These are phyloP conservation scores for Pseudopithomyces maydicus DNA, from an alignment of 2,329 filamentous ascomycete genomes.

Conservation along the genomic window DNA sequence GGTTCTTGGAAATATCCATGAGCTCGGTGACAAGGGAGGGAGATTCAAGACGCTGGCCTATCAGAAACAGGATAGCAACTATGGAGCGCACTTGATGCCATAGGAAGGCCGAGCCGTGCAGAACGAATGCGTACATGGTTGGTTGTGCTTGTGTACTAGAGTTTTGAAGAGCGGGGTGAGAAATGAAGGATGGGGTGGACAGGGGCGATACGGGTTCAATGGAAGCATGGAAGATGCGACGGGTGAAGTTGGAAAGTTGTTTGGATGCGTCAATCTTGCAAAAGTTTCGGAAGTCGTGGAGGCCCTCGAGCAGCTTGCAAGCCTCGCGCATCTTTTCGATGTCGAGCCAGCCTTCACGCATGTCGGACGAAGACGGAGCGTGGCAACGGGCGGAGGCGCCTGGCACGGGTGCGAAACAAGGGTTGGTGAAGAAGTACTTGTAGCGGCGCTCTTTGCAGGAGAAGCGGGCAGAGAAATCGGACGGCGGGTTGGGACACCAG, in stretches of 20 bases:
- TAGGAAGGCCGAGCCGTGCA: conserved; percentile 89
- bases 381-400: conserved; percentile 56
- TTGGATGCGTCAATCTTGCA: conserved; percentile 93
- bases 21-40: conserved; percentile 75
- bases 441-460: conserved; percentile 90
- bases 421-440: conserved; percentile 97
- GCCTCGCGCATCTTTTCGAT: conserved; percentile 84
- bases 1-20: conserved; percentile 72
- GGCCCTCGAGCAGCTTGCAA: conserved; percentile 77
- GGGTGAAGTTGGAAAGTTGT: conserved; percentile 81
- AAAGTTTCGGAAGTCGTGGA: conserved; percentile 95
- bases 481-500: conserved; percentile 85
- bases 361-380: conserved; percentile 17
- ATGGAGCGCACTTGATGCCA: conserved; percentile 99
- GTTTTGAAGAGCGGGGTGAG: conserved; percentile 29
- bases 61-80: conserved; percentile 87
- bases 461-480: conserved; percentile 87
- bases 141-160: conserved; percentile 29
- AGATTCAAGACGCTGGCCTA: conserved; percentile 84
- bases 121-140: conserved; percentile 84
- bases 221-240: conserved; percentile 78
- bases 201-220: conserved; percentile 60
- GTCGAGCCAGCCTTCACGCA: conserved; percentile 74
- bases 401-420: conserved; percentile 75
- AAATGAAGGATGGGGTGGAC: conserved; percentile 32